phyloP scores from a whole-genome alignment of 1,284 basidiomycete genomes.

The Meira miltonrushii region DNA sequence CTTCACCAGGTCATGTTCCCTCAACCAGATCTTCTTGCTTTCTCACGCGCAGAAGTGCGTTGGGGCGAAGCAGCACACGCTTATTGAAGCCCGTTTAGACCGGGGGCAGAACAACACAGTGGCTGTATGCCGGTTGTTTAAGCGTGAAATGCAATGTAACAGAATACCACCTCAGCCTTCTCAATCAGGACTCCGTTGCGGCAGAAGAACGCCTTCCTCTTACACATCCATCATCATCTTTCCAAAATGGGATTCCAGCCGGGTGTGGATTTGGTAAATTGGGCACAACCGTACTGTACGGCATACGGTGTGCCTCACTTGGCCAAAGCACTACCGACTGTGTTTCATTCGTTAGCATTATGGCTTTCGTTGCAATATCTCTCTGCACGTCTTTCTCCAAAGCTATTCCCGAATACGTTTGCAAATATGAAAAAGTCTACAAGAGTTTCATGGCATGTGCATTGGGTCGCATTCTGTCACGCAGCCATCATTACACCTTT shows the following conservation, averaged over 20 bases:
- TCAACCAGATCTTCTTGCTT: no score
- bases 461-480: slow-evolving; percentile 48
- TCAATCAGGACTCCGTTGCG: neutral
- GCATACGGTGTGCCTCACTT: slow-evolving; percentile 37
- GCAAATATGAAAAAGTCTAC: slow-evolving; percentile 38
- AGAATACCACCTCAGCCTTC: neutral
- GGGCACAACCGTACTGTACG: slow-evolving; percentile 33
- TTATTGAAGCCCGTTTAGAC: no score
- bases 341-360: slow-evolving; percentile 38
- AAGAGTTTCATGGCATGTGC: slow-evolving; percentile 51
- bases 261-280: neutral
- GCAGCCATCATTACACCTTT: slow-evolving; percentile 39
- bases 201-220: neutral
- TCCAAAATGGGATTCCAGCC: neutral
- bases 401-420: slow-evolving; percentile 45
- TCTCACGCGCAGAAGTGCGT: no score
- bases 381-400: slow-evolving; percentile 39
- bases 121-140: no score
- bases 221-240: neutral
- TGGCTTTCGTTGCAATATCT: slow-evolving; percentile 48
- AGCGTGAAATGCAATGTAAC: no score
- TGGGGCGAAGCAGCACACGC: no score
- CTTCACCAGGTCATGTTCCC: no score
- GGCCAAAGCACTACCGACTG: slow-evolving; percentile 38
- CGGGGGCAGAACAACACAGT: no score